Evolutionary conservation across 2,329 filamentous ascomycete genomes (phyloP), one percentile per base, ranked within the genome.

Genomic region (Monosporascus sp.): DNA sequence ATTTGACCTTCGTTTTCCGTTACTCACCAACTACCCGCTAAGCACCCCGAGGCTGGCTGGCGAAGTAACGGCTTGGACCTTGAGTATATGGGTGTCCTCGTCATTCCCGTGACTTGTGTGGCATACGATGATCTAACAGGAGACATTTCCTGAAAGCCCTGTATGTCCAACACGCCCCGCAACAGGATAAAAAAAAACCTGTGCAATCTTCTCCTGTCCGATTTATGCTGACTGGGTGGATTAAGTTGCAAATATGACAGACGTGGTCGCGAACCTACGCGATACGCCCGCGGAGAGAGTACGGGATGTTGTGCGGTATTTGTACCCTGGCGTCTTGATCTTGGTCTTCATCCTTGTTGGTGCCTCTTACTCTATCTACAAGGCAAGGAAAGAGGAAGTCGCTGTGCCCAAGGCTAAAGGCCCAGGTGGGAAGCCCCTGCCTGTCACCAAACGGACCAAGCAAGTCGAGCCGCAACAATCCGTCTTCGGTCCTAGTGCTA

Each of bases 341-440:
- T 50, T 77, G 37, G 69, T 76, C 20, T 81, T 84, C 62, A 70
- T 83, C 55, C 58, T 74, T 40, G 69, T 77, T 52, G 76, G 78
- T 45, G 77, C 75, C 37, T 72, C 76, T 56, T 77, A 82, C 66
- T 81, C 78, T 63, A 73, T 83, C 43, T 69, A 77, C 65, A 76
- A 74, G 52, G 74, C 78, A 31, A 75, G 74, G 51, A 74, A 76
- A 53, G 78, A 79, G 38, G 72, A 77, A 57, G 65, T 74, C 37
- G 66, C 75, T 22, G 68, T 70, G 50, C 79, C 77, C 22, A 76
- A 70, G 35, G 71, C 81, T 59, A 85, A 79, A 51, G 92, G 92
- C n/a, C 91, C 92, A 1, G 92, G 90, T 52, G 93, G 92, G 60
- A 92, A 95, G 69, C 91, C 91, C 37, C 76, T 97, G 51, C 91